phyloP scores from a whole-genome alignment of 495 filamentous ascomycete species.

The Cryomyces minteri region DNA sequence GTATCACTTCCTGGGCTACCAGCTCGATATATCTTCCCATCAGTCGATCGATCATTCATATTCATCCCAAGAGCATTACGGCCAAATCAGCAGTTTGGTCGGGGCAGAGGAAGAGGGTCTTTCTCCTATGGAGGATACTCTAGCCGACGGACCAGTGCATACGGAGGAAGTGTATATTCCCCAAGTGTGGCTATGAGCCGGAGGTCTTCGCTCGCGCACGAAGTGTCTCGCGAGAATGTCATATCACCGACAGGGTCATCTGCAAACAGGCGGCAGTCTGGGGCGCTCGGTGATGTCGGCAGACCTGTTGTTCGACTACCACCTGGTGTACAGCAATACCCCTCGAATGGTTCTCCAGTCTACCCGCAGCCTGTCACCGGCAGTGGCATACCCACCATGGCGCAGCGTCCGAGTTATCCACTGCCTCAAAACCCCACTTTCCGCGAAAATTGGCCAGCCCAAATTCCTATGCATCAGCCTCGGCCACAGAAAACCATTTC shows the following conservation, averaged over 20 bases:
- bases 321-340: conserved; percentile 27
- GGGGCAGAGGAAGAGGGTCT: conserved; percentile 47
- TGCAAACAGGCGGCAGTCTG: conserved; percentile 46
- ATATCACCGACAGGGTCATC: conserved; percentile 66
- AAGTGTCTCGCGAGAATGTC: conserved; percentile 53
- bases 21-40: conserved; percentile 79
- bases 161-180: conserved; percentile 65
- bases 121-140: conserved; percentile 45
- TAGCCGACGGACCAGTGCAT: conserved; percentile 60
- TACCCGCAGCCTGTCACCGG: conserved; percentile 3
- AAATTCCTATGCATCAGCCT: conserved; percentile 88
- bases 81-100: conserved; percentile 73
- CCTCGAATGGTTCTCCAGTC: not conserved
- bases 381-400: conserved; percentile 19
- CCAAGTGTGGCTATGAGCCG: conserved; percentile 87
- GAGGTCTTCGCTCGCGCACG: conserved; percentile 68
- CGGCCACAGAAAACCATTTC: conserved; percentile 90
- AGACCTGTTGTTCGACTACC: conserved; percentile 81
- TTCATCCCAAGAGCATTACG: conserved; percentile 91
- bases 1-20: conserved; percentile 68
- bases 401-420: conserved; percentile 20
- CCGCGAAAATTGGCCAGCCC: conserved; percentile 55
- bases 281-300: conserved; percentile 34
- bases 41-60: conserved; percentile 80
- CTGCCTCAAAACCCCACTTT: conserved; percentile 17